Percentiles rank a stretch among this genome's conserved stretches.
Evolutionary conservation across 768 basidiomycete species (phyloP).

Genomic region (Amanita molliuscula): DNA sequence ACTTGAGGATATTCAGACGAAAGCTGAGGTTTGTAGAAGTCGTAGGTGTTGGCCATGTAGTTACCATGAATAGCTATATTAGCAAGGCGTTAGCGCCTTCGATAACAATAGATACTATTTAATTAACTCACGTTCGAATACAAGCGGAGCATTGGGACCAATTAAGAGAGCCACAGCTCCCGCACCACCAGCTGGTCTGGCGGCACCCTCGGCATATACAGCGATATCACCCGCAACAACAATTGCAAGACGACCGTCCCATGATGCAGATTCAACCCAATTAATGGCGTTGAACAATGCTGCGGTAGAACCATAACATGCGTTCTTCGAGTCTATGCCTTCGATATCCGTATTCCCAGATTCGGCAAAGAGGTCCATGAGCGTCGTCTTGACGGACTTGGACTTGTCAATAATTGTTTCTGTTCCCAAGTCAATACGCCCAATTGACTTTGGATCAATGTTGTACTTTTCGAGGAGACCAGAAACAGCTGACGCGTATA

Average conservation of each 20-base stretch:
- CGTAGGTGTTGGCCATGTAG: conserved; percentile 96
- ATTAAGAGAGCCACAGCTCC: conserved; percentile 93
- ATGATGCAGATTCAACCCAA: conserved; percentile 93
- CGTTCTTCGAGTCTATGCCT: conserved; percentile 98
- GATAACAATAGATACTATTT: neutral
- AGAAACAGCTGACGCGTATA: conserved; percentile 53
- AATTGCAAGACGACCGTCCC: conserved; percentile 97
- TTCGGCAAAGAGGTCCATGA: conserved; percentile 96
- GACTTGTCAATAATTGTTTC: conserved; percentile 99
- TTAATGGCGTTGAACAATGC: conserved; percentile 98
- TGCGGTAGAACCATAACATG: conserved; percentile 97
- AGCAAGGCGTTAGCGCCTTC: conserved; percentile 4
- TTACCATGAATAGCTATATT: conserved; percentile 83
- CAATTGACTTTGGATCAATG: conserved; percentile 93
- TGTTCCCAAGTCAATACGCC: conserved; percentile 96
- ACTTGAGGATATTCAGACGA: conserved; percentile 94
- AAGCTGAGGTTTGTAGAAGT: conserved; percentile 98
- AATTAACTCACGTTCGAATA: conserved; percentile 77
- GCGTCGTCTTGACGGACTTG: conserved; percentile 94
- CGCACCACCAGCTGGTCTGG: conserved; percentile 94
- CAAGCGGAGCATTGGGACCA: conserved; percentile 91
- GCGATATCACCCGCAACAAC: conserved; percentile 97
- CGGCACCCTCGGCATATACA: conserved; percentile 92
- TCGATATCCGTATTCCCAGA: conserved; percentile 95
- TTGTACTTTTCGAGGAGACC: conserved; percentile 89